These are phyloP conservation scores for Geotrichum aggregatum DNA, from an alignment of 1,139 yeast genomes.

Conservation along the genomic window DNA sequence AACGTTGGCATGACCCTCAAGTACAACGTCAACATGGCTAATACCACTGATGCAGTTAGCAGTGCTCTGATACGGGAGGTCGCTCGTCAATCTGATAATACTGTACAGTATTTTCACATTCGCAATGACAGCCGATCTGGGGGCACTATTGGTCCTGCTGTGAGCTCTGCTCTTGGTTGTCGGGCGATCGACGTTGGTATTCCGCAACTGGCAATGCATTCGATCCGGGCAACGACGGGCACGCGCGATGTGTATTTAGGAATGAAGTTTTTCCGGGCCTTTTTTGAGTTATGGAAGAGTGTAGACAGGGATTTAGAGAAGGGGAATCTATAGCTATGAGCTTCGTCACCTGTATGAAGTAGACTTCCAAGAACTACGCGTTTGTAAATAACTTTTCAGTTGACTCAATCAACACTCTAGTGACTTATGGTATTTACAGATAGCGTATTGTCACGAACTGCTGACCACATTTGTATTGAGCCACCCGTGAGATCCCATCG, in stretches of 20 bases:
- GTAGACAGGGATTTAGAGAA: conserved; percentile 42
- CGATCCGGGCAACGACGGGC: conserved; percentile 73
- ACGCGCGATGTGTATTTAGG: conserved; percentile 66
- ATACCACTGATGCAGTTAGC: conserved; percentile 68
- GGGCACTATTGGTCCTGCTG: conserved; percentile 74
- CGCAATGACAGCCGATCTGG: conserved; percentile 72
- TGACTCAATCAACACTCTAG: not conserved
- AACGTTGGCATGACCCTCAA: conserved; percentile 66
- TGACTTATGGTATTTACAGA: not conserved
- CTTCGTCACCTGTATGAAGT: too few relatives aligned
- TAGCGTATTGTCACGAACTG: not conserved
- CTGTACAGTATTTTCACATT: conserved; percentile 50
- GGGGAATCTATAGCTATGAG: conserved; percentile 41
- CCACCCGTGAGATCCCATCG: not conserved
- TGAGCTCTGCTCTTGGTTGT: conserved; percentile 64
- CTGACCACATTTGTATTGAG: not conserved
- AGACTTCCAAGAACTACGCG: not conserved
- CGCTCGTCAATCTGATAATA: conserved; percentile 52
- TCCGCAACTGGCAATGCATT: conserved; percentile 77
- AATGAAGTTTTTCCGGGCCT: conserved; percentile 57
- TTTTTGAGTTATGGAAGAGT: conserved; percentile 57
- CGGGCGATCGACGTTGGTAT: conserved; percentile 74
- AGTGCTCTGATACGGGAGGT: conserved; percentile 55
- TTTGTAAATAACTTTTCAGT: too few relatives aligned
- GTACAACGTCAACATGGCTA: conserved; percentile 63